Percentiles rank a stretch among this genome's conserved stretches.
Conservation (phyloP, 2,329 filamentous ascomycete species). For the Diaporthe nobilis region DNA sequence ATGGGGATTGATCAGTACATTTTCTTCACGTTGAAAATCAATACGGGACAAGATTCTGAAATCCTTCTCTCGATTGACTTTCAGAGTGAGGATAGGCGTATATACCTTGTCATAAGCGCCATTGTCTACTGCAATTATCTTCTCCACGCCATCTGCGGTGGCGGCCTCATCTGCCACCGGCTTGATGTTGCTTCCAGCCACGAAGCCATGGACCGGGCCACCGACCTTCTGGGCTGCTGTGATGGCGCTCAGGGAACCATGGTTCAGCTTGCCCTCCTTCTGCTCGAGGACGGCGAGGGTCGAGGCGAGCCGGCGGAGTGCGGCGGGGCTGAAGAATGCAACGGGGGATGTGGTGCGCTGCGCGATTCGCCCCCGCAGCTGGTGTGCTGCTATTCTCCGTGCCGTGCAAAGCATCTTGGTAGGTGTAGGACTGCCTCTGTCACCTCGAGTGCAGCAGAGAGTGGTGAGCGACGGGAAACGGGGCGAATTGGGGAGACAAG, state of each 20-base stretch:
- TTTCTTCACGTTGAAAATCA: not conserved
- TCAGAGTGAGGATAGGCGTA: conserved; percentile 3
- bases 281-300: conserved; percentile 95
- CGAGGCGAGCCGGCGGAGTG: conserved; percentile 80
- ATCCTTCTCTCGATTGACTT: not conserved
- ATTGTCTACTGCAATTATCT: conserved; percentile 91
- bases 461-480: conserved; percentile 1
- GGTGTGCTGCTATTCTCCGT: conserved; percentile 39
- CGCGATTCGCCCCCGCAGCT: conserved; percentile 38
- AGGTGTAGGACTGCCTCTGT: not conserved
- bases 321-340: conserved; percentile 61
- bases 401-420: conserved; percentile 40
- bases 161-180: conserved; percentile 84
- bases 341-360: conserved; percentile 48
- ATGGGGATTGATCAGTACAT: not conserved
- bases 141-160: conserved; percentile 91
- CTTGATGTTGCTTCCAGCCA: conserved; percentile 86
- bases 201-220: conserved; percentile 86
- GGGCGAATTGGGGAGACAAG: not conserved
- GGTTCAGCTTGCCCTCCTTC: conserved; percentile 87
- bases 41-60: conserved; percentile 14
- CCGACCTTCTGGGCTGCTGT: conserved; percentile 90
- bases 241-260: conserved; percentile 85
- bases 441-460: conserved; percentile 11
- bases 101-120: conserved; percentile 89